Percentiles rank a stretch among this genome's conserved stretches.
phyloP scores from a whole-genome alignment of 116 monocot genomes.

The Trichopus zeylanicus region DNA sequence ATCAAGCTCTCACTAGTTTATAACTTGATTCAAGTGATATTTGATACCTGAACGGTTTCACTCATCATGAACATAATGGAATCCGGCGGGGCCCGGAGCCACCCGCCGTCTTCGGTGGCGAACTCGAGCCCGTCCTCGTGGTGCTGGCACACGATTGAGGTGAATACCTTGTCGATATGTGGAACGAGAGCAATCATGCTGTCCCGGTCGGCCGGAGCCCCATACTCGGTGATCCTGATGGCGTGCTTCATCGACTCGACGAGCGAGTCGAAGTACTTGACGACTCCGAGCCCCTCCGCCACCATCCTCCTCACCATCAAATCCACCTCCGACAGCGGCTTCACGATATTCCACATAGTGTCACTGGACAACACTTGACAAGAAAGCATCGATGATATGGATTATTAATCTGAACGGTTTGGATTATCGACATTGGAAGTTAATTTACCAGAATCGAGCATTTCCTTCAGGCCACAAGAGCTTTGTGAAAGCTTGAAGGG shows the following conservation, averaged over 20 bases:
- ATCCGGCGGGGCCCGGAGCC: not conserved
- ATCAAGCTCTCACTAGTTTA: too few relatives aligned
- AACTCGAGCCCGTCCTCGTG: not conserved
- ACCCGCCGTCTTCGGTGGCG: not conserved
- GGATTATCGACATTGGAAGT: too few relatives aligned
- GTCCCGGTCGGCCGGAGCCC: not conserved
- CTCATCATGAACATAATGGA: not conserved
- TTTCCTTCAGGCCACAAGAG: constrained; percentile 16
- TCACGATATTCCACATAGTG: not conserved
- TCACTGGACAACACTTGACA: not conserved
- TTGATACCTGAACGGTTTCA: not conserved
- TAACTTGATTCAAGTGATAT: too few relatives aligned
- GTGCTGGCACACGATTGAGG: not conserved
- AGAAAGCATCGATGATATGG: too few relatives aligned
- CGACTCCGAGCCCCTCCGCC: not conserved
- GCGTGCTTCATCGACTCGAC: not conserved
- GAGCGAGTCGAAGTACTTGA: not conserved
- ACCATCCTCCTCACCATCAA: constrained; percentile 4
- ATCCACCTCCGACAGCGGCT: not conserved
- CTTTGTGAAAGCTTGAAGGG: not conserved
- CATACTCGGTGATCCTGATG: not conserved
- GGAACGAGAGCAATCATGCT: not conserved
- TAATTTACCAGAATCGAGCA: constrained; percentile 7
- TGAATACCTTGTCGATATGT: not conserved
- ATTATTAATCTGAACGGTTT: too few relatives aligned